A percentile compares a stretch with the other conserved stretches of the same genome.
These are phyloP conservation scores for Fusarium poae DNA, from an alignment of 2,329 filamentous ascomycete genomes.

Conservation along the genomic window DNA sequence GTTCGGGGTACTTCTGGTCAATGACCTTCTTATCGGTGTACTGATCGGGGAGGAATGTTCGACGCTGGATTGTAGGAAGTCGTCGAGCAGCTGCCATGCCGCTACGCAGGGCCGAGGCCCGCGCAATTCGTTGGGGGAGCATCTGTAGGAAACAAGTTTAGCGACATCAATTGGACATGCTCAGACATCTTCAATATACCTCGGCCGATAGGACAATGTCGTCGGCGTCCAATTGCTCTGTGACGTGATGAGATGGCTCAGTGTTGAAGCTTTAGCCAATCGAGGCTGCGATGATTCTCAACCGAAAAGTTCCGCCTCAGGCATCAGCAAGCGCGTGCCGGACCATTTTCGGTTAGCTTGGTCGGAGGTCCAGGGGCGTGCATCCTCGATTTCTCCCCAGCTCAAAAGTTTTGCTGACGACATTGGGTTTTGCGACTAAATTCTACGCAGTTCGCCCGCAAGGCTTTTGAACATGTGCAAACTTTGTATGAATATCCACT, in stretches of 20 bases:
- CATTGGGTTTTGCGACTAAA: constrained; percentile 58
- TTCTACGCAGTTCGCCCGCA: constrained; percentile 60
- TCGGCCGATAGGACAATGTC: constrained; percentile 51
- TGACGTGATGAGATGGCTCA: constrained; percentile 50
- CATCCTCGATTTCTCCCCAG: constrained; percentile 51
- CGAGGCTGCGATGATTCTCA: constrained; percentile 53
- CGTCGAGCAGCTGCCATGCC: constrained; percentile 62
- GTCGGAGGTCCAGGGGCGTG: constrained; percentile 41
- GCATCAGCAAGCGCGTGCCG: constrained; percentile 47
- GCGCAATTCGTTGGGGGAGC: constrained; percentile 71
- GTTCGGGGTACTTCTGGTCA: constrained; percentile 67
- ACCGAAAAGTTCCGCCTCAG: constrained; percentile 52
- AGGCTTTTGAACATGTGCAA: constrained; percentile 68
- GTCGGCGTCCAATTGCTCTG: constrained; percentile 56
- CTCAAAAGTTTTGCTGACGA: constrained; percentile 66
- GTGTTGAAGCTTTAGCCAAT: constrained; percentile 50
- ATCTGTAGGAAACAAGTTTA: constrained; percentile 60
- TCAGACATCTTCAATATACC: constrained; percentile 40
- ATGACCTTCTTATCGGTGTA: constrained; percentile 61
- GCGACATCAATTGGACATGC: constrained; percentile 29
- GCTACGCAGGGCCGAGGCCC: constrained; percentile 61
- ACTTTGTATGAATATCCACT: constrained; percentile 62
- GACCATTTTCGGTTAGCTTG: constrained; percentile 48
- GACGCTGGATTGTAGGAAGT: constrained; percentile 67
- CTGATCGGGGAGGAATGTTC: constrained; percentile 67